phyloP scores from a whole-genome alignment of 2,329 filamentous ascomycete genomes.

The Neofusicoccum sp. region DNA sequence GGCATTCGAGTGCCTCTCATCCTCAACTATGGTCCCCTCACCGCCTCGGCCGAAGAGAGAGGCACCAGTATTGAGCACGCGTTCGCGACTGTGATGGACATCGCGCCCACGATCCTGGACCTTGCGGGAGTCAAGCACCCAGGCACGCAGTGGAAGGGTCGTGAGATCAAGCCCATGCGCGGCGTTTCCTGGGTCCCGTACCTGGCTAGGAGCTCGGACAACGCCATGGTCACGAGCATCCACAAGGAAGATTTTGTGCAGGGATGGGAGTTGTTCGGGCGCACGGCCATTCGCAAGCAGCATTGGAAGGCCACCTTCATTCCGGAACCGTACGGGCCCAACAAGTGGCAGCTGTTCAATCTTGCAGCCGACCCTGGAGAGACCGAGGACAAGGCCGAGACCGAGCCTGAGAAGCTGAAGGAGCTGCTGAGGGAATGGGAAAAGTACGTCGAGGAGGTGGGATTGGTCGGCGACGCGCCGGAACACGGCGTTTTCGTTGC shows the following conservation, averaged over 20 bases:
- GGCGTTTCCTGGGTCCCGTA: constrained; percentile 32
- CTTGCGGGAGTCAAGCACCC: constrained; percentile 35
- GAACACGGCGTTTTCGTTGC: not conserved
- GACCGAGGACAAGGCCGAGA: constrained; percentile 29
- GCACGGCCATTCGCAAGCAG: constrained; percentile 34
- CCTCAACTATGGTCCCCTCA: constrained; percentile 30
- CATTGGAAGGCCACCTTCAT: constrained; percentile 37
- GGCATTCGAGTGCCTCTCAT: constrained; percentile 41
- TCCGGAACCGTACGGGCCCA: constrained; percentile 27
- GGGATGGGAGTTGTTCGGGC: constrained; percentile 38
- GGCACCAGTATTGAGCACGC: constrained; percentile 26
- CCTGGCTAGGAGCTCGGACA: constrained; percentile 13
- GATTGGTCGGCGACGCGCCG: not conserved
- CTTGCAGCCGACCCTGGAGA: constrained; percentile 34
- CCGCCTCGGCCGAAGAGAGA: not conserved
- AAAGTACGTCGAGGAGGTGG: constrained; percentile 25
- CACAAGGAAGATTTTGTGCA: constrained; percentile 27
- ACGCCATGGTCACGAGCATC: constrained; percentile 18
- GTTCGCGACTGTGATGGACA: constrained; percentile 41
- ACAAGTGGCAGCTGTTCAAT: constrained; percentile 38
- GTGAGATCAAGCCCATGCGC: constrained; percentile 33
- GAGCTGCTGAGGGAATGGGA: constrained; percentile 28
- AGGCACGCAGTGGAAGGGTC: constrained; percentile 27
- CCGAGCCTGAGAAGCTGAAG: constrained; percentile 27
- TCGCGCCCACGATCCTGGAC: constrained; percentile 37